Evolutionary conservation across 495 filamentous ascomycete species (phyloP), one percentile per base, ranked within the genome.

Genomic region (Penicillium steckii): DNA sequence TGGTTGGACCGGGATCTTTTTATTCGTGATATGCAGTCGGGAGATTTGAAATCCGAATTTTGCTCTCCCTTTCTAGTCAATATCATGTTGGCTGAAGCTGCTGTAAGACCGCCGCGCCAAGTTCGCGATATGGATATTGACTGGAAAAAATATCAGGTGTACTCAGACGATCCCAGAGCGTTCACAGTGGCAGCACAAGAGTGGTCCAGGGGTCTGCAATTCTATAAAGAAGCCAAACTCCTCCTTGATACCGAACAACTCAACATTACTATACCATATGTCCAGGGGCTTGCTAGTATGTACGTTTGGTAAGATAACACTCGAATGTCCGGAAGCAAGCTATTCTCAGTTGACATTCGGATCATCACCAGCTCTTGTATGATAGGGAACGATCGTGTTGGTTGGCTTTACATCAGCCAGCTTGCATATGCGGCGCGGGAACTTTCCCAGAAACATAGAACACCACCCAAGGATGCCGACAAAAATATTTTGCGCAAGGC

Each of bases 11-110:
- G 62, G 5, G 61, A 73, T 8, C 46, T 70, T 7, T 76, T 78
- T 53, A 35, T 74, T 12, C 43, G 56, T 9, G 70, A 71, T 47
- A 71, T 75, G 61, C 50, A 56, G 2, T 21, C 48, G 1, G 62
- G 61, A 5, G 45, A 59, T 1, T 26, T 63, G 8, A 44, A 59
- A 4, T 61, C 57, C 1, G 46, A 40, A 19, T 74, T 71, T 43
- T 78, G 72, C 58, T 74, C 75, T 3, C 60, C 72, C 0, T 64
- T 75, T 37, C 65, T 78, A 8, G 71, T 78, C 19, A 76, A 78
- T 41, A 58, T 57, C n/a, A 62, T 78, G 43, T 65, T 74, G 24
- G 66, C 71, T 8, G 53, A n/a, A n/a, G n/a, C n/a, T n/a, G n/a
- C n/a, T n/a, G n/a, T n/a, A n/a, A n/a, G n/a, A n/a, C n/a, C n/a